Evolutionary conservation across 139 green algal genomes (phyloP).

Genomic region (Cymbomonas tetramitiformis): DNA sequence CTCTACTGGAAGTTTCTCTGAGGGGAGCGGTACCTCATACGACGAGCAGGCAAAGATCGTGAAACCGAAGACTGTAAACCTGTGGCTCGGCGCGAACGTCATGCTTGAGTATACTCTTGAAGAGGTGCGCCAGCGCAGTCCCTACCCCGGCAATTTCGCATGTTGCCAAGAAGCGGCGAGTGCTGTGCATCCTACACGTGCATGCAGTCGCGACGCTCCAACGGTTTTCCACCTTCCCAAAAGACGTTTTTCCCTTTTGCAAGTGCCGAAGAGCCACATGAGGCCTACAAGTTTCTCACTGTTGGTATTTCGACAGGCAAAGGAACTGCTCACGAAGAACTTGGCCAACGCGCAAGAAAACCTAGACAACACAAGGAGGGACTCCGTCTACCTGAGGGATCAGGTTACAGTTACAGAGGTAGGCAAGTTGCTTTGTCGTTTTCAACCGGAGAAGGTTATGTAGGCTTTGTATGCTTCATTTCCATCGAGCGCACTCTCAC

Average conservation of each 20-base stretch:
- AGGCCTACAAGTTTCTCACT: not conserved
- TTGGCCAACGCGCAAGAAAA: constrained; percentile 29
- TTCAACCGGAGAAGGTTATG: not conserved
- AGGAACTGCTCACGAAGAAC: constrained; percentile 28
- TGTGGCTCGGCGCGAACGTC: constrained; percentile 67
- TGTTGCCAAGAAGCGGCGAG: not conserved
- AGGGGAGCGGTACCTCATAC: too few species aligned
- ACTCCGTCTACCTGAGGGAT: constrained; percentile 45
- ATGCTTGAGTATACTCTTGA: constrained; percentile 63
- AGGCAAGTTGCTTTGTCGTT: constrained; percentile 14
- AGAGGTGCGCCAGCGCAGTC: too few species aligned
- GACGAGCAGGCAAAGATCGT: constrained; percentile 2
- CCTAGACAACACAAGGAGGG: constrained; percentile 25
- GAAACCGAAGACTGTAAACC: constrained; percentile 36
- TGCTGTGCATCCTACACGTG: too few species aligned
- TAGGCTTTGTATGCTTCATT: too few species aligned
- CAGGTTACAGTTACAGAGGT: constrained; percentile 52
- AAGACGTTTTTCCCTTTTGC: not conserved
- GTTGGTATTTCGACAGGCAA: not conserved
- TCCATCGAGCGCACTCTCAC: too few species aligned
- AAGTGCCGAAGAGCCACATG: not conserved
- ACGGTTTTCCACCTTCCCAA: too few species aligned
- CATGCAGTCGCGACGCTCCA: too few species aligned
- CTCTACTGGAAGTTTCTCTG: too few species aligned
- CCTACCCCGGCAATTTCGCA: not conserved